A percentile compares a stretch with the other conserved stretches of the same genome.
Conservation (phyloP, 2,329 filamentous ascomycete species). For the Tolypocladium ophioglossoides region DNA sequence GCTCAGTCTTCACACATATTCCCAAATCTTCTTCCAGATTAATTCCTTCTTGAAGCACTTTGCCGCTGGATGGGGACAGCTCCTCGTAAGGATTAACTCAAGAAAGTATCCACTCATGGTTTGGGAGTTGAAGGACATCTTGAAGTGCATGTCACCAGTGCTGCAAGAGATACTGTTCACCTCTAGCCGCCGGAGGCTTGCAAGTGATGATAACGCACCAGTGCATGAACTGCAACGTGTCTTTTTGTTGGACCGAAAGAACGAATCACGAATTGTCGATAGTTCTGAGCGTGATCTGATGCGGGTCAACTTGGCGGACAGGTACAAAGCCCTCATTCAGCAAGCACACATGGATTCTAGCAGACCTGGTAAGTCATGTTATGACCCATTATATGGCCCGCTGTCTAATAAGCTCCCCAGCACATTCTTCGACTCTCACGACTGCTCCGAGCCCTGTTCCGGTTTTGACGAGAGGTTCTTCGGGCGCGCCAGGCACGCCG, state of each 20-base stretch:
- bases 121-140: slow-evolving; percentile 10
- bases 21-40: slow-evolving; percentile 2
- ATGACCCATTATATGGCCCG: neutral
- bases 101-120: slow-evolving; percentile 17
- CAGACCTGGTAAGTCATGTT: neutral
- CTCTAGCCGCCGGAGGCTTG: slow-evolving; percentile 15
- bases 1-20: neutral
- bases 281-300: neutral
- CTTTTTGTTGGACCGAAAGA: slow-evolving; percentile 13
- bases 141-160: slow-evolving; percentile 15
- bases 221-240: slow-evolving; percentile 9
- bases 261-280: slow-evolving; percentile 6
- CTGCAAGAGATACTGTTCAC: slow-evolving; percentile 18
- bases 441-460: neutral
- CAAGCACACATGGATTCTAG: neutral
- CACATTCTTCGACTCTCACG: neutral
- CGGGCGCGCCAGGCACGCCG: neutral
- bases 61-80: slow-evolving; percentile 9
- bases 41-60: slow-evolving; percentile 13
- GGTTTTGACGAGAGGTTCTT: too few relatives aligned
- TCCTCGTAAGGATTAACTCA: slow-evolving; percentile 4
- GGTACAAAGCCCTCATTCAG: neutral
- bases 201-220: slow-evolving; percentile 9
- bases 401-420: neutral
- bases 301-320: neutral